Conservation (phyloP, 768 basidiomycete species). For the Hericium rajendrae region DNA sequence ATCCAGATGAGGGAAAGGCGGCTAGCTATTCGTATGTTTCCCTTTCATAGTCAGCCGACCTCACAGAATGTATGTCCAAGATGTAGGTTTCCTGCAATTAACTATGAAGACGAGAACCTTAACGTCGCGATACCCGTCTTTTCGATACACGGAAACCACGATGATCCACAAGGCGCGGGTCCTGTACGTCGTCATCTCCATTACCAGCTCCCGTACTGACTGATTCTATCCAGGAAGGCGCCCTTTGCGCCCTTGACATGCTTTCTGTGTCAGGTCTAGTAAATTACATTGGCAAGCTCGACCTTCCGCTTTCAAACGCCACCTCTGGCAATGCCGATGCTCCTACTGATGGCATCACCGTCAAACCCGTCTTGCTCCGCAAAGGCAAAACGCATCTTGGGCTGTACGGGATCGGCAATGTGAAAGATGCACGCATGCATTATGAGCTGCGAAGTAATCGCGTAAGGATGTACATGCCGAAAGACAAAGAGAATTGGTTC, state of each 20-base stretch:
- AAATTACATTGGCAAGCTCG: constrained; percentile 97
- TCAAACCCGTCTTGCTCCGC: constrained; percentile 82
- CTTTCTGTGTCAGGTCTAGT: constrained; percentile 89
- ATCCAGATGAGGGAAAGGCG: constrained; percentile 85
- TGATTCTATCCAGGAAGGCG: constrained; percentile 61
- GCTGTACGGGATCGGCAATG: constrained; percentile 91
- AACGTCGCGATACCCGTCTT: constrained; percentile 97
- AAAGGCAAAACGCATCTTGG: constrained; percentile 86
- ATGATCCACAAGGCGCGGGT: constrained; percentile 96
- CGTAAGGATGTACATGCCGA: constrained; percentile 94
- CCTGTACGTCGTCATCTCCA: constrained; percentile 40
- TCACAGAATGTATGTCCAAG: no score
- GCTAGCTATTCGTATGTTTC: constrained; percentile 67
- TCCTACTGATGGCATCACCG: constrained; percentile 70
- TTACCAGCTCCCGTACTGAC: background rate
- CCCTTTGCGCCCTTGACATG: constrained; percentile 89
- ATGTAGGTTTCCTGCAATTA: constrained; percentile 84
- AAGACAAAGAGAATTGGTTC: constrained; percentile 88
- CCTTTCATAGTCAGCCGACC: no score
- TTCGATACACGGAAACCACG: constrained; percentile 98
- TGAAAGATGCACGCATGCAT: constrained; percentile 95
- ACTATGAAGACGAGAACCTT: constrained; percentile 94
- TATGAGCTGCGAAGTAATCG: constrained; percentile 90
- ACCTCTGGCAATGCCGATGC: constrained; percentile 36
- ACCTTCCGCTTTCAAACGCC: constrained; percentile 52